Conservation (phyloP, 495 filamentous ascomycete species). For the Entonaema liquescens region DNA sequence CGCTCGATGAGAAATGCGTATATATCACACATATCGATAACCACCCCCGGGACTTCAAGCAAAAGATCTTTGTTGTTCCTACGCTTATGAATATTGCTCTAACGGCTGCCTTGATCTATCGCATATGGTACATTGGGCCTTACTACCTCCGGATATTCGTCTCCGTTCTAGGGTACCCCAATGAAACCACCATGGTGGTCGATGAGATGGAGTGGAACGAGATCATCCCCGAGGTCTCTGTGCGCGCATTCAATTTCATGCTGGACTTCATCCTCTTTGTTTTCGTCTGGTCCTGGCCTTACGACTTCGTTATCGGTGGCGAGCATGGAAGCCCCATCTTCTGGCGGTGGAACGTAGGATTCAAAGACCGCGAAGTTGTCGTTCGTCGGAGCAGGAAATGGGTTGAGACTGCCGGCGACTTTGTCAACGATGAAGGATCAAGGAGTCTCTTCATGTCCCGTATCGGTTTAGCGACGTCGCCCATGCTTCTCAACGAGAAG, state of each 20-base stretch:
- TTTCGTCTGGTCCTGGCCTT: conserved; percentile 78
- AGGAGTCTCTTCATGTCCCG: conserved; percentile 47
- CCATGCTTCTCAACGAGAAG: conserved; percentile 67
- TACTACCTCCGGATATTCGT: conserved; percentile 71
- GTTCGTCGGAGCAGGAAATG: conserved; percentile 73
- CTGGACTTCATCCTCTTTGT: conserved; percentile 75
- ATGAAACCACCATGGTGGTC: conserved; percentile 66
- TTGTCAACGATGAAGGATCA: conserved; percentile 46
- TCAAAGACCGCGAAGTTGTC: conserved; percentile 75
- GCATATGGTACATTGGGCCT: conserved; percentile 67
- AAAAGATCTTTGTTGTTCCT: conserved; percentile 78
- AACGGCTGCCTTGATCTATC: conserved; percentile 64
- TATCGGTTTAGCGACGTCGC: conserved; percentile 64
- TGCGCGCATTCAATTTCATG: conserved; percentile 67
- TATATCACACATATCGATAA: conserved; percentile 84
- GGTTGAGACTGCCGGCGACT: conserved; percentile 58
- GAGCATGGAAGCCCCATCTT: conserved; percentile 62
- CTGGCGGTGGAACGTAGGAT: conserved; percentile 78
- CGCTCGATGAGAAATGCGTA: conserved; percentile 68
- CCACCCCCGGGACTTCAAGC: conserved; percentile 70
- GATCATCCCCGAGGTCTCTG: conserved; percentile 57
- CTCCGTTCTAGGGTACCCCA: conserved; percentile 67
- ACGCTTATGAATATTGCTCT: conserved; percentile 73
- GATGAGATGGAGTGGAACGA: conserved; percentile 58
- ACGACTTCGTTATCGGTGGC: conserved; percentile 68